Evolutionary conservation across 169 alveolate species (phyloP).

Genomic region (Babesia bovis): DNA sequence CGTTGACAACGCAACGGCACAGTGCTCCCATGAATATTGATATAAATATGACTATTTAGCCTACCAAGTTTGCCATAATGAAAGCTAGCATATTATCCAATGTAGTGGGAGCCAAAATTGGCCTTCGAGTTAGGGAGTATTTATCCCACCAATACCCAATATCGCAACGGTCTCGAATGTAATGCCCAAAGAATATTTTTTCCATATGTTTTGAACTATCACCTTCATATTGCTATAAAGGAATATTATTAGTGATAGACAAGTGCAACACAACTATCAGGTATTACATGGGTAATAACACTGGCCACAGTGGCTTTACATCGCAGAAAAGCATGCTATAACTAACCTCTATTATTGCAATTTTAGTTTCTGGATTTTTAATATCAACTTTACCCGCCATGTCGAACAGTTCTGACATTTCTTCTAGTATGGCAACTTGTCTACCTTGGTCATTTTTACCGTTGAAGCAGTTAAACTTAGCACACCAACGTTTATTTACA

Average conservation of each 20-base stretch:
- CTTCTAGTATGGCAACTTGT: conserved; percentile 23
- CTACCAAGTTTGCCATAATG: conserved; percentile 90
- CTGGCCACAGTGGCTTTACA: no score
- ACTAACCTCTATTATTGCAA: conserved; percentile 54
- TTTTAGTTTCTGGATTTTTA: conserved; percentile 54
- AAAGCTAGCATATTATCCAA: conserved; percentile 94
- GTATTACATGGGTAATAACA: no score
- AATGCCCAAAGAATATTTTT: conserved; percentile 44
- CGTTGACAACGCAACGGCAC: no score
- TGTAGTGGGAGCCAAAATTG: conserved; percentile 97
- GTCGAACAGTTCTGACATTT: conserved; percentile 40
- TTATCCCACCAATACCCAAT: conserved; percentile 81
- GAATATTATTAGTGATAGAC: background rate
- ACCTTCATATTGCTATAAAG: conserved; percentile 3
- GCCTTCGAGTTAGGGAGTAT: conserved; percentile 88
- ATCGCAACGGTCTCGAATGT: conserved; percentile 32
- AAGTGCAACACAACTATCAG: background rate
- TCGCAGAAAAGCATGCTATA: no score
- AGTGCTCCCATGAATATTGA: no score
- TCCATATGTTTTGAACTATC: conserved; percentile 8
- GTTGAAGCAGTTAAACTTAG: conserved; percentile 38
- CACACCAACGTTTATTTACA: conserved; percentile 47
- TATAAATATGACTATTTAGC: background rate
- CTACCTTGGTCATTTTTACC: conserved; percentile 11
- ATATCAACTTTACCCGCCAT: conserved; percentile 54